These are phyloP conservation scores for Penicillium aurantiogriseum DNA, from an alignment of 2,329 filamentous ascomycete genomes.

Conservation along the genomic window DNA sequence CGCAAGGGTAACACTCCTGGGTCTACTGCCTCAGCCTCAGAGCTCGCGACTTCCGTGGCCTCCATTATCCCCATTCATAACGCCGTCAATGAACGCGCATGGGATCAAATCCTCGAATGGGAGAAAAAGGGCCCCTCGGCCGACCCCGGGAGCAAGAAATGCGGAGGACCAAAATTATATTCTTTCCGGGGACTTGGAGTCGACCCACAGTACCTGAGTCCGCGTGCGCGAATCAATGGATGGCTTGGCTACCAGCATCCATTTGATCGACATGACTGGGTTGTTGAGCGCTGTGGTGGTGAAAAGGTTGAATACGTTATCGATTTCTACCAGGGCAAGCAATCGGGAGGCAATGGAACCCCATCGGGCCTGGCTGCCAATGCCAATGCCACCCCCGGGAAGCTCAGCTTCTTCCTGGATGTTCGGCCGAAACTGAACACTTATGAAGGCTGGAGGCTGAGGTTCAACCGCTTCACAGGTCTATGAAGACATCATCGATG, in stretches of 20 bases:
- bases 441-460: slow-evolving; percentile 60
- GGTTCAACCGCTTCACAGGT: slow-evolving; percentile 50
- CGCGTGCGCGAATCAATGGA: slow-evolving; percentile 78
- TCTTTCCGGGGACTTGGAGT: slow-evolving; percentile 69
- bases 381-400: slow-evolving; percentile 37
- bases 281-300: slow-evolving; percentile 82
- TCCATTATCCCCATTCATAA: slow-evolving; percentile 97
- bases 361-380: slow-evolving; percentile 31
- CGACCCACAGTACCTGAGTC: slow-evolving; percentile 63
- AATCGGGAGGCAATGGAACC: slow-evolving; percentile 33
- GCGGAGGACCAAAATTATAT: slow-evolving; percentile 76
- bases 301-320: slow-evolving; percentile 87
- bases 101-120: slow-evolving; percentile 89
- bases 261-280: slow-evolving; percentile 97
- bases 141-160: slow-evolving; percentile 61
- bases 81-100: slow-evolving; percentile 94
- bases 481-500: slow-evolving; percentile 30
- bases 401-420: slow-evolving; percentile 63
- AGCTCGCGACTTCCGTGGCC: slow-evolving; percentile 70
- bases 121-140: slow-evolving; percentile 64
- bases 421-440: slow-evolving; percentile 65
- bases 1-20: slow-evolving; percentile 77
- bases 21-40: slow-evolving; percentile 43
- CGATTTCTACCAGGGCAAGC: slow-evolving; percentile 86
- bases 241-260: slow-evolving; percentile 84